Evolutionary conservation across 2,329 filamentous ascomycete genomes (phyloP).

Genomic region (Colletotrichum trifolii): DNA sequence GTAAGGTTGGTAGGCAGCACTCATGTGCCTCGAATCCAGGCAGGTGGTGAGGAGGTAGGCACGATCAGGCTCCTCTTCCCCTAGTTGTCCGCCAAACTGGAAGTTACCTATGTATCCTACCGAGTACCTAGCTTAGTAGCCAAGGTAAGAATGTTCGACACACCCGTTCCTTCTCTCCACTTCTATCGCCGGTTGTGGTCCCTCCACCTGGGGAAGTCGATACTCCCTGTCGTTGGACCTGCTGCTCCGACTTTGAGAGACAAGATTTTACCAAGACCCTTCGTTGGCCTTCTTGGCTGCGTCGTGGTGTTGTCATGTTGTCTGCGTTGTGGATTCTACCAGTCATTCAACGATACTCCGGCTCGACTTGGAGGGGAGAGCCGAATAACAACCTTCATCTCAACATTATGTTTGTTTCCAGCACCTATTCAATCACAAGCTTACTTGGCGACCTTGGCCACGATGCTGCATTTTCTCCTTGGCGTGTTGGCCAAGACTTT

Average conservation of each 20-base stretch:
- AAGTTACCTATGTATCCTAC: no score
- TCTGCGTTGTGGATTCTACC: no score
- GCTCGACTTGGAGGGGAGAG: no score
- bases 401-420: constrained; percentile 18
- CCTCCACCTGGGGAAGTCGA: constrained; percentile 22
- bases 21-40: not conserved
- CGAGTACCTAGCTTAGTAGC: no score
- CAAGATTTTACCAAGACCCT: constrained; percentile 32
- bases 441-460: constrained; percentile 21
- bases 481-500: not conserved
- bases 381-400: not conserved
- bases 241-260: not conserved
- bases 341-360: not conserved
- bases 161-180: not conserved
- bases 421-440: constrained; percentile 17
- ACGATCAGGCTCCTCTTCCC: no score
- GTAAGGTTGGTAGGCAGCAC: not conserved
- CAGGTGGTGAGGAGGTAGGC: no score
- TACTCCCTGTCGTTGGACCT: constrained; percentile 17
- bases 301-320: constrained; percentile 12
- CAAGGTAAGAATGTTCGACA: no score
- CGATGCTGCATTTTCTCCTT: not conserved
- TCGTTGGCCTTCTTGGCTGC: constrained; percentile 26
- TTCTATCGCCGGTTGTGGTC: not conserved
- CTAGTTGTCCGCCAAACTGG: no score